A percentile compares a stretch with the other conserved stretches of the same genome.
phyloP scores from a whole-genome alignment of 1,284 basidiomycete genomes.

The Grifola frondosa region DNA sequence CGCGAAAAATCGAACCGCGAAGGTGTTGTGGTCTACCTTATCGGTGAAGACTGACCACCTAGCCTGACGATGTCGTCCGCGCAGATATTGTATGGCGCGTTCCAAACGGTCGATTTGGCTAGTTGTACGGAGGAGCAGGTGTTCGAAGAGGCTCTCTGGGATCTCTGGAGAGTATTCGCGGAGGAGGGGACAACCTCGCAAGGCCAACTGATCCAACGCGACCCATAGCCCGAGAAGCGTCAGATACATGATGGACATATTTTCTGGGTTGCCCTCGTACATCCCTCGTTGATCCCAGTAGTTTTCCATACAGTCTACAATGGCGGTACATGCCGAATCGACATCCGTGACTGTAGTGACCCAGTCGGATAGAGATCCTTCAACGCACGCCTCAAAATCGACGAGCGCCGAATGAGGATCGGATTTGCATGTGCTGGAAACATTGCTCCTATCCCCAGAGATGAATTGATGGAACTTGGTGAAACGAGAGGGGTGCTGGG shows the following conservation, averaged over 20 bases:
- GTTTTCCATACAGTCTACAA: too few species aligned
- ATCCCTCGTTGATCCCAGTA: too few species aligned
- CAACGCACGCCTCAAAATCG: too few species aligned
- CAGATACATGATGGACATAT: constrained; percentile 42
- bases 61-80: constrained; percentile 23
- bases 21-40: not conserved
- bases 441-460: too few species aligned
- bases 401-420: too few species aligned
- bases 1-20: constrained; percentile 8
- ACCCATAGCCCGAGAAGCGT: too few species aligned
- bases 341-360: too few species aligned
- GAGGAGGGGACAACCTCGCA: constrained; percentile 36
- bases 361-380: too few species aligned
- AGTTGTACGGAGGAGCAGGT: constrained; percentile 38
- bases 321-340: too few species aligned
- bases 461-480: too few species aligned
- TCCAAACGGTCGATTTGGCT: constrained; percentile 28
- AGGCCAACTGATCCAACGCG: constrained; percentile 41
- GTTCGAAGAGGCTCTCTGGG: constrained; percentile 33
- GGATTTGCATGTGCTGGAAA: too few species aligned
- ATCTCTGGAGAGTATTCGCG: constrained; percentile 47
- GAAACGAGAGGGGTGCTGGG: constrained; percentile 27
- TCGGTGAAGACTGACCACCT: constrained; percentile 26
- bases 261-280: constrained; percentile 40
- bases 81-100: constrained; percentile 31